Evolutionary conservation across 2,329 filamentous ascomycete species (phyloP), one percentile per base, ranked within the genome.

Genomic region (Orbilia blumenaviensis): DNA sequence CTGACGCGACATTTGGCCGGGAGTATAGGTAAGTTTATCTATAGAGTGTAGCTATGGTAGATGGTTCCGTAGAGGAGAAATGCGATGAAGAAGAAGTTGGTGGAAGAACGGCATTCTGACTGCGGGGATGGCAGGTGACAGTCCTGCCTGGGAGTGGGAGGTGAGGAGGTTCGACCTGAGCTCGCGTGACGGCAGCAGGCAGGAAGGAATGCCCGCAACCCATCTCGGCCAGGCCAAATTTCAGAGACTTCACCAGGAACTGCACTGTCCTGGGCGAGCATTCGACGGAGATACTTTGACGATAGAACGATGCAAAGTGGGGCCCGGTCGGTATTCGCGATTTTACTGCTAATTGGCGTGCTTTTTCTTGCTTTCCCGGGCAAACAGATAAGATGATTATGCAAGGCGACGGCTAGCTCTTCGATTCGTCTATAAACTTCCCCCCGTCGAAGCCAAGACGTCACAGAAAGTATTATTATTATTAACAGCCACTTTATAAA

Each of bases 1-100:
- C 44, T 75, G 71, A 27, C 71, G 63, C 56, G 71, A 68, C 71
- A 75, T 75, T 66, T 64, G 36, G 27, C 48, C 23, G 50, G 25
- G 8, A 32, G 25, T 16, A 14, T 50, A 50, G 12, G 18, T 34
- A 21, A 4, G 5, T 36, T 21, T 18, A 25, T n/a, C n/a, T n/a
- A n/a, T n/a, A 34, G 8, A 44, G 32, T 34, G 2, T 21, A 21
- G 41, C 16, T 29, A 16, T 25, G 7, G 44, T 44, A 29, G 66
- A 42, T 71, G 27, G 18, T 69, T 32, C 42, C 32, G 56, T 50
- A 41, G 46, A 62, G 41, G 27, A 52, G n/a, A 56, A 41, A 34
- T 23, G 18, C 29, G 56, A 38, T 16, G 36, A 60, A 61, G 29
- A 46, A 32, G 42, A 67, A 38, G 66, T 54, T 61, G 44, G 44